Percentiles rank a stretch among this genome's conserved stretches.
These are phyloP conservation scores for Tripidium arundinaceum DNA, from an alignment of 202 grass and related monocot genomes.

Conservation along the genomic window DNA sequence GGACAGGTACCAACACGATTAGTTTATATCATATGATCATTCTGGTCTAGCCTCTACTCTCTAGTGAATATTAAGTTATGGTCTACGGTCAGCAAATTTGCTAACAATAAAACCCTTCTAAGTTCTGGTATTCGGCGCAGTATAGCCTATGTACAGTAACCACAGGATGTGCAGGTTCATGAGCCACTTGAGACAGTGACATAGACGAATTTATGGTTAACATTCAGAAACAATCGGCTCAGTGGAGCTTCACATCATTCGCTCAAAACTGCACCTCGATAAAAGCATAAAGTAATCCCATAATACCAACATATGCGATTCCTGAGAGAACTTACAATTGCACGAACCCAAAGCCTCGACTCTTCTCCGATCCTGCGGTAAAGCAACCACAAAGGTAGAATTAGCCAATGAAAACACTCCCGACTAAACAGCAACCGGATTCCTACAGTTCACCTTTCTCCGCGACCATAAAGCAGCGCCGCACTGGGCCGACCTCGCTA, in stretches of 20 bases:
- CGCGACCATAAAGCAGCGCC: conserved; percentile 90
- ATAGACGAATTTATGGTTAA: not conserved
- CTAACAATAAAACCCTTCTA: not conserved
- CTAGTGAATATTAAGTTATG: not conserved
- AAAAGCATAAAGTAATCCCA: not conserved
- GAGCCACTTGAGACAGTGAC: not conserved
- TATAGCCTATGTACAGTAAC: not conserved
- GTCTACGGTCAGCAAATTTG: not conserved
- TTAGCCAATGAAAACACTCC: not conserved
- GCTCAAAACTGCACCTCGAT: not conserved
- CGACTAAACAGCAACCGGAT: not conserved
- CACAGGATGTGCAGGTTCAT: not conserved
- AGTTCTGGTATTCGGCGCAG: not conserved
- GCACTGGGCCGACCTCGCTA: conserved; percentile 79
- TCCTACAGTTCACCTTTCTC: conserved; percentile 43
- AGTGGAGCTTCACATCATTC: not conserved
- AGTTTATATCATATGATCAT: not conserved
- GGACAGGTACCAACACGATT: not conserved
- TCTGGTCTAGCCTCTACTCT: not conserved
- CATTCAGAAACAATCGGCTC: not conserved
- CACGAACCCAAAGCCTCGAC: conserved; percentile 77
- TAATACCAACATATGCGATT: not conserved
- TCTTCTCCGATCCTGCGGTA: conserved; percentile 68
- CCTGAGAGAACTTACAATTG: conserved; percentile 71
- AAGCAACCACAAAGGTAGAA: not conserved